phyloP scores from a whole-genome alignment of 345 rosid genomes.

The Excoecaria cochinchinensis region DNA sequence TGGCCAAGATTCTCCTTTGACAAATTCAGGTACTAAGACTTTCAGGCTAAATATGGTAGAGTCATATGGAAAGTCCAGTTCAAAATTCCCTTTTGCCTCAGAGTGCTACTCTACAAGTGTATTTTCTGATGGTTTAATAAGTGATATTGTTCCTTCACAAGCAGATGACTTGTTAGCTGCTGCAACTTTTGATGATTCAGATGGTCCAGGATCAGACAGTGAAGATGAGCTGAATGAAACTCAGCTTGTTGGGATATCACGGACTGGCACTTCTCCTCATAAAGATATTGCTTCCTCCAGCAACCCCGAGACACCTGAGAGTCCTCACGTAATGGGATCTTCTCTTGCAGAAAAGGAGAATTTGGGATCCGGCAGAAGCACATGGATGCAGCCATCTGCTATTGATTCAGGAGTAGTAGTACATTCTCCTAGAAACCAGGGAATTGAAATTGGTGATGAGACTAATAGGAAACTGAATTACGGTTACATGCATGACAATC shows the following conservation, averaged over 20 bases:
- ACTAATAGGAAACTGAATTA: constrained; percentile 10
- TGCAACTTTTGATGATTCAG: constrained; percentile 53
- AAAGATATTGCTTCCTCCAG: constrained; percentile 15
- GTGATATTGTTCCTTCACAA: constrained; percentile 41
- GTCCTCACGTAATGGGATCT: constrained; percentile 7
- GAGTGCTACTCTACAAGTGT: constrained; percentile 32
- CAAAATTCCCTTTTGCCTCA: constrained; percentile 35
- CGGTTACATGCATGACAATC: constrained; percentile 9
- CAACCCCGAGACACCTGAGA: constrained; percentile 10
- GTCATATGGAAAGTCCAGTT: constrained; percentile 26
- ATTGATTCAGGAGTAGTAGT: constrained; percentile 10
- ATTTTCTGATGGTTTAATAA: constrained; percentile 41
- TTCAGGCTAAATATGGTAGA: constrained; percentile 20
- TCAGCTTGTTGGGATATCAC: constrained; percentile 19
- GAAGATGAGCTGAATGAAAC: constrained; percentile 20
- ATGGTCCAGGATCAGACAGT: constrained; percentile 18
- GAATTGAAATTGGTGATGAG: constrained; percentile 10
- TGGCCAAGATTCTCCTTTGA: constrained; percentile 30
- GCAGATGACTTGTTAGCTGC: constrained; percentile 37
- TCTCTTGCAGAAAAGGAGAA: constrained; percentile 13
- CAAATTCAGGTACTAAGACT: constrained; percentile 39
- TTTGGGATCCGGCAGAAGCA: constrained; percentile 6
- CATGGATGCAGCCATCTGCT: constrained; percentile 9
- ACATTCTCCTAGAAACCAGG: constrained; percentile 12
- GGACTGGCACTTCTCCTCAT: constrained; percentile 3